Evolutionary conservation across 305 asterid genomes (phyloP), one percentile per base, ranked within the genome.

Genomic region (Fraxinus sp.): DNA sequence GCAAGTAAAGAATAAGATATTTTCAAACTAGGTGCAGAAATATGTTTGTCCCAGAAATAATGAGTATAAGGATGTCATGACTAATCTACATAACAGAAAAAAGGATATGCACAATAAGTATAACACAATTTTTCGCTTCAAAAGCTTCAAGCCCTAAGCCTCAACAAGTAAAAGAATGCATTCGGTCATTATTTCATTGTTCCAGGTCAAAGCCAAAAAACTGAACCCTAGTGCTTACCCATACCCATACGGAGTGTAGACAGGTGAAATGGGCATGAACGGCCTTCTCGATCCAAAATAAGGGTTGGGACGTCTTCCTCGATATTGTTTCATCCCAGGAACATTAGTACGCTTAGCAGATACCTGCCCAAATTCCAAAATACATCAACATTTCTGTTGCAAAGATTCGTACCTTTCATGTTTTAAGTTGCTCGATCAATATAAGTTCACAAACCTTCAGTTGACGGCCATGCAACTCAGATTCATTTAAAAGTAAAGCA

Each of bases 291-390:
- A 70, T 49, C 91, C 91, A 77, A 80, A 79, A 78, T 89, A 87
- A 9, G 90, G 90, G 78, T 80, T 85, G 18, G 90, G 84, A 18
- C 89, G 87, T 86, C 95, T 87, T 74, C 91, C 92, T 8, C 91
- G 86, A 77, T 79, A 82, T 71, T 85, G 93, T 55, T 78, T 91
- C 93, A 90, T 79, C 32, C 94, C 93, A 32, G 94, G 94, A 75
- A 91, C 77, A 84, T 91, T 91, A 46, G 95, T 91, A 78, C 95
- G 86, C 86, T 91, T 91, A 71, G 88, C 91, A 57, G 89, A 89
- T 30, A 91, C 91, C 95, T 91, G 86, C 75, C 41, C 55, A 64
- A 77, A 81, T 66, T 59, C 68, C 76, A 85, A 32, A 37, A 39
- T 8, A 33, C 4, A 74, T 33, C 33, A 81, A 35, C 62, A 43